Percentiles rank a stretch among this genome's conserved stretches.
These are phyloP conservation scores for Begonia masoniana DNA, from an alignment of 306 rosid species.

Conservation along the genomic window DNA sequence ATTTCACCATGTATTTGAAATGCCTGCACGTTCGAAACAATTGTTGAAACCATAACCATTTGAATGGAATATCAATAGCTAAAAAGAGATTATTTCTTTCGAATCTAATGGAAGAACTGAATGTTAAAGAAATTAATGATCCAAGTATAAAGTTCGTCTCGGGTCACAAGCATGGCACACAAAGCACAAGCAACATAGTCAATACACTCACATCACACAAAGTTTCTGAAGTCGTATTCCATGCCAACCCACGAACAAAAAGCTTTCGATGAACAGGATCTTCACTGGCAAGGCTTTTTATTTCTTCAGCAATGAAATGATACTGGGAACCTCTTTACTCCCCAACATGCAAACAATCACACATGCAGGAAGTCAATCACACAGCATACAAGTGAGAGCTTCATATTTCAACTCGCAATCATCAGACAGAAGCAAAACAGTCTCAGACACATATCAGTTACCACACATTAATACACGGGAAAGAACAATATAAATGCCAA, in stretches of 20 bases:
- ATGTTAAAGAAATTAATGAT: too few species aligned
- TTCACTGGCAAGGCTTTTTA: constrained; percentile 64
- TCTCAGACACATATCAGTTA: not conserved
- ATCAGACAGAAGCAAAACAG: constrained; percentile 5
- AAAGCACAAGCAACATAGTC: constrained; percentile 37
- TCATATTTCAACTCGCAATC: constrained; percentile 1
- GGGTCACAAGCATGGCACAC: constrained; percentile 40
- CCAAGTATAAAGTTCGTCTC: too few species aligned
- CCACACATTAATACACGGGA: not conserved
- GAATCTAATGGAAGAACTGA: too few species aligned
- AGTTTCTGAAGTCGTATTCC: constrained; percentile 68
- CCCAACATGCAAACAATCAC: constrained; percentile 88
- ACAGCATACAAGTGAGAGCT: constrained; percentile 42
- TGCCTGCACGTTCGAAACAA: constrained; percentile 29
- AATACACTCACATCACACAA: constrained; percentile 78
- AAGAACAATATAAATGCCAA: not conserved
- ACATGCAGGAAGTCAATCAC: constrained; percentile 66
- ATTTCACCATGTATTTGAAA: constrained; percentile 67
- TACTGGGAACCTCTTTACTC: constrained; percentile 81
- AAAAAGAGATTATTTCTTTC: too few species aligned
- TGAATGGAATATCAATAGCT: too few species aligned
- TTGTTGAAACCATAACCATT: not conserved
- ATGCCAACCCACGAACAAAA: constrained; percentile 85
- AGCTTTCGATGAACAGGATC: constrained; percentile 82
- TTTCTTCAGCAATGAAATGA: constrained; percentile 78